Conservation (phyloP, 768 basidiomycete genomes). For the Tricholomella constricta region DNA sequence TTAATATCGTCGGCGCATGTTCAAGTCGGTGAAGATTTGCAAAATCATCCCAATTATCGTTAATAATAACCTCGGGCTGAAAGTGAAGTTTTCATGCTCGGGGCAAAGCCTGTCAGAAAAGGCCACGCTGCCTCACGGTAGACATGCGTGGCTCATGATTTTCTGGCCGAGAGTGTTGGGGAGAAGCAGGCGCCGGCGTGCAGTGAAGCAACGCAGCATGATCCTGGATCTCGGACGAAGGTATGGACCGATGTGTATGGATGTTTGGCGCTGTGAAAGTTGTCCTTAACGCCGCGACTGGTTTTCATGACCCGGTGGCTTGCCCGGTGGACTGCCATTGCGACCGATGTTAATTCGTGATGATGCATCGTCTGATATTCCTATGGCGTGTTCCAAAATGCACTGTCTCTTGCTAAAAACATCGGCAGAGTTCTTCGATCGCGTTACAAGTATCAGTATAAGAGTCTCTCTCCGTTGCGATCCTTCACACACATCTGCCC, state of each 20-base stretch:
- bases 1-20: not conserved
- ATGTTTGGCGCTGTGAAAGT: constrained; percentile 18
- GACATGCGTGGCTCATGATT: not conserved
- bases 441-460: constrained; percentile 12
- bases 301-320: constrained; percentile 6
- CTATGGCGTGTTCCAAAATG: constrained; percentile 10
- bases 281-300: constrained; percentile 7
- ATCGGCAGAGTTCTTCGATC: constrained; percentile 4
- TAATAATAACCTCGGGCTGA: not conserved
- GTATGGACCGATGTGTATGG: constrained; percentile 21
- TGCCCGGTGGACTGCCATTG: constrained; percentile 6
- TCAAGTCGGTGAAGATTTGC: not conserved
- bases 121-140: not conserved
- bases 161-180: not conserved
- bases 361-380: constrained; percentile 11
- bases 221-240: constrained; percentile 8
- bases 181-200: not conserved
- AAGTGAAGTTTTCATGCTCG: not conserved
- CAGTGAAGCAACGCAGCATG: not conserved
- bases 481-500: not conserved
- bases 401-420: constrained; percentile 6
- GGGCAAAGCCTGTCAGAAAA: not conserved
- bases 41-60: not conserved
- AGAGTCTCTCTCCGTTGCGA: constrained; percentile 1
- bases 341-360: constrained; percentile 12